Evolutionary conservation across 2,329 filamentous ascomycete genomes (phyloP).

Genomic region (Stemphylium beticola): DNA sequence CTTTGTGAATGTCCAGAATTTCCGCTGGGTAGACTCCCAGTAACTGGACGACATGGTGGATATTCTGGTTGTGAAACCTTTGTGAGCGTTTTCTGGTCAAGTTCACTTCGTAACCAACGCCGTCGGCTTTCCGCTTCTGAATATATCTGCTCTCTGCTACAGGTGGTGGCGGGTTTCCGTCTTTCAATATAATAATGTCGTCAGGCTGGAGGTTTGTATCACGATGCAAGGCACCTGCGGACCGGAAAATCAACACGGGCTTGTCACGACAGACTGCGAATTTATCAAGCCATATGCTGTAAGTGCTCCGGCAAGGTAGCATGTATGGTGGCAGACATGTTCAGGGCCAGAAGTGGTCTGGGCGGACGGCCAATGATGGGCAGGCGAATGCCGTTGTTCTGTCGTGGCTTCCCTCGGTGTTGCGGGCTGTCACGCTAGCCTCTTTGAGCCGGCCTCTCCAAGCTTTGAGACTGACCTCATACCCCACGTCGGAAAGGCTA

Average conservation of each 20-base stretch:
- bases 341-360: neutral
- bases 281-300: neutral
- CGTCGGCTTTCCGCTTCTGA: neutral
- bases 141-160: neutral
- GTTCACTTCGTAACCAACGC: neutral
- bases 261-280: neutral
- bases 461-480: constrained; percentile 37
- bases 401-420: constrained; percentile 23
- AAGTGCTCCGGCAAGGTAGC: neutral
- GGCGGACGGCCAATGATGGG: constrained; percentile 23
- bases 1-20: constrained; percentile 88
- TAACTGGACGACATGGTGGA: constrained; percentile 86
- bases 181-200: neutral
- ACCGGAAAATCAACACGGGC: neutral
- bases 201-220: neutral
- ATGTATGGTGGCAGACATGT: neutral
- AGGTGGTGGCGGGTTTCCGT: neutral
- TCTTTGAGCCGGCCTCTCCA: constrained; percentile 27
- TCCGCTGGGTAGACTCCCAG: constrained; percentile 92
- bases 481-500: constrained; percentile 35
- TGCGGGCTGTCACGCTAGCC: constrained; percentile 26
- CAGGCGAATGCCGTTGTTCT: constrained; percentile 14
- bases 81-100: neutral
- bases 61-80: neutral
- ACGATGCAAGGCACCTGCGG: neutral